Evolutionary conservation across 176 grass and related monocot genomes (phyloP).

Genomic region (Oryza meyeriana): DNA sequence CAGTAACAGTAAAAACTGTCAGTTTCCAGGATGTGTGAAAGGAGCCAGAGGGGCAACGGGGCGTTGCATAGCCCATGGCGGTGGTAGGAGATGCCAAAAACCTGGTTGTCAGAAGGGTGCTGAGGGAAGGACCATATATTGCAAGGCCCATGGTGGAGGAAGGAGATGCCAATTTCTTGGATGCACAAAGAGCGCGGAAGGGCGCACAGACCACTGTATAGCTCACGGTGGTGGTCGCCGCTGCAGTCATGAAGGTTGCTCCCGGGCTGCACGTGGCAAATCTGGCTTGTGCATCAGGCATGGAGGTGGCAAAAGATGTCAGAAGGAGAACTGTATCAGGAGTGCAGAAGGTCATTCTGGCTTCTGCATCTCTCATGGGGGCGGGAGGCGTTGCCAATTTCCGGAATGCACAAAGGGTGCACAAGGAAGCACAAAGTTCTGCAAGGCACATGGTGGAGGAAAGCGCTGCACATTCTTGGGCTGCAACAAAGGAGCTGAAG

Average conservation of each 20-base stretch:
- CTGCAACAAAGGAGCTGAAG: slow-evolving; percentile 90
- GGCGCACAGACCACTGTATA: slow-evolving; percentile 87
- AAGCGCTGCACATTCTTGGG: slow-evolving; percentile 92
- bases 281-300: slow-evolving; percentile 92
- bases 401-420: slow-evolving; percentile 76
- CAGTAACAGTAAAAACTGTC: slow-evolving; percentile 54
- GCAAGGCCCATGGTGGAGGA: slow-evolving; percentile 94
- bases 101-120: slow-evolving; percentile 86
- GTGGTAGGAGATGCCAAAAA: slow-evolving; percentile 76
- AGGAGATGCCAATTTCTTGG: slow-evolving; percentile 74
- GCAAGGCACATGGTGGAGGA: slow-evolving; percentile 87
- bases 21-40: slow-evolving; percentile 80
- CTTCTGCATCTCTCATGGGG: slow-evolving; percentile 92
- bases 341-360: slow-evolving; percentile 94
- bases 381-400: slow-evolving; percentile 82
- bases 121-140: slow-evolving; percentile 92
- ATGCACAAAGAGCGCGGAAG: slow-evolving; percentile 90
- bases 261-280: slow-evolving; percentile 82
- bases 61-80: slow-evolving; percentile 91
- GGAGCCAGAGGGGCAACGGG: slow-evolving; percentile 92
- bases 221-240: slow-evolving; percentile 86
- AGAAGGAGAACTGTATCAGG: slow-evolving; percentile 70
- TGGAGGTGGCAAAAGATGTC: slow-evolving; percentile 94
- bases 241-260: slow-evolving; percentile 67
- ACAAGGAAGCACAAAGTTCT: slow-evolving; percentile 91